These are phyloP conservation scores for Auricularia auricula-judae DNA, from an alignment of 768 basidiomycete genomes.

Conservation along the genomic window DNA sequence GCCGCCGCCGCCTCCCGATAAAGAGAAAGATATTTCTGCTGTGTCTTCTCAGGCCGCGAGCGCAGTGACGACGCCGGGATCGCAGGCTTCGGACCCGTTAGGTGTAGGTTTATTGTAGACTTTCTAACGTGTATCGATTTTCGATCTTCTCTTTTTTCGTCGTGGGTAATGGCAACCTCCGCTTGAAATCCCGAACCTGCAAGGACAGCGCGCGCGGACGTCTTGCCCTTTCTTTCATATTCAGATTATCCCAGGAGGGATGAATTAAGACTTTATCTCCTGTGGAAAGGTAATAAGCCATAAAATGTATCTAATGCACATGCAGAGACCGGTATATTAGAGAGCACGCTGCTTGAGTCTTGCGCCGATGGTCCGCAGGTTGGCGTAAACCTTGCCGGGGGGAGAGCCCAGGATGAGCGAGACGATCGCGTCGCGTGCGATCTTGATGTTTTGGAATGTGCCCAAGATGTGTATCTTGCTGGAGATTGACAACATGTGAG, in stretches of 20 bases:
- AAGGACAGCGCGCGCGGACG: too few relatives aligned
- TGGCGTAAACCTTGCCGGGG: conserved; percentile 88
- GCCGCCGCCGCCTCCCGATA: conserved; percentile 9
- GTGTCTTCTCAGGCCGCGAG: conserved; percentile 18
- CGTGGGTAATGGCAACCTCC: too few relatives aligned
- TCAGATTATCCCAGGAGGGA: too few relatives aligned
- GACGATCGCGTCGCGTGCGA: conserved; percentile 92
- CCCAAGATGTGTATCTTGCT: conserved; percentile 99
- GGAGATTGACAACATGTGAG: conserved; percentile 7
- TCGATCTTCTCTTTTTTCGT: not conserved
- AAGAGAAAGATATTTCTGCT: conserved; percentile 16
- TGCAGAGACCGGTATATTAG: conserved; percentile 22
- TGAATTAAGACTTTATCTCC: too few relatives aligned
- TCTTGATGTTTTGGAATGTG: conserved; percentile 96
- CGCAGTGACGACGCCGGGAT: conserved; percentile 9
- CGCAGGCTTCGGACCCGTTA: conserved; percentile 42
- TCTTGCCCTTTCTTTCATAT: too few relatives aligned
- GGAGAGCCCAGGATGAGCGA: conserved; percentile 92
- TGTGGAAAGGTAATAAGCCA: not conserved
- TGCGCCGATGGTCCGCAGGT: conserved; percentile 81
- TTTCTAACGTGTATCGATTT: conserved; percentile 5
- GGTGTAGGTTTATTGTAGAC: conserved; percentile 52
- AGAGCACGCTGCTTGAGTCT: conserved; percentile 88
- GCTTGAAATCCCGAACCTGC: too few relatives aligned
- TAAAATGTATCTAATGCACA: not conserved